phyloP scores from a whole-genome alignment of 1,139 yeast species.

The Geotrichum aggregatum region DNA sequence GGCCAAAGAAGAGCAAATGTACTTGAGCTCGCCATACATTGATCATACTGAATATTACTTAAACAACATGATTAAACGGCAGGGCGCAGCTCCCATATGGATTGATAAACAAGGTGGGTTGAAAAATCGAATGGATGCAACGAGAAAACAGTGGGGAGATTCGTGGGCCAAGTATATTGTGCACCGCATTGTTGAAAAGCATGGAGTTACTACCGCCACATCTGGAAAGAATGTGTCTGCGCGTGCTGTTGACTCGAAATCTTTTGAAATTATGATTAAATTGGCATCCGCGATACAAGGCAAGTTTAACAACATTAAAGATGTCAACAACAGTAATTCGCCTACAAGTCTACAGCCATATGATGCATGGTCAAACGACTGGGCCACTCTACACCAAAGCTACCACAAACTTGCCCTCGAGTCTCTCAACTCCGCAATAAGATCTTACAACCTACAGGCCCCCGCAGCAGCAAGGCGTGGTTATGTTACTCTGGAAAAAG shows the following conservation, averaged over 20 bases:
- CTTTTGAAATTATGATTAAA: too few species aligned
- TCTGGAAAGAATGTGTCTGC: background rate
- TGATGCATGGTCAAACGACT: constrained; percentile 28
- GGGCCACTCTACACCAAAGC: constrained; percentile 41
- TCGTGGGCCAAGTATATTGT: constrained; percentile 23
- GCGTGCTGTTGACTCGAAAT: background rate
- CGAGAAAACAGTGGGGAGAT: constrained; percentile 38
- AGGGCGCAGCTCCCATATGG: constrained; percentile 85
- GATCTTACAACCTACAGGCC: constrained; percentile 76
- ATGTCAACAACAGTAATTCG: too few species aligned
- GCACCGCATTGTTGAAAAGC: constrained; percentile 3
- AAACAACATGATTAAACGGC: constrained; percentile 66
- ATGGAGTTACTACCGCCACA: background rate
- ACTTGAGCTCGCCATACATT: constrained; percentile 44
- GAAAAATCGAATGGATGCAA: constrained; percentile 44
- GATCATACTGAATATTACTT: constrained; percentile 64
- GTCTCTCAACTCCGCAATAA: constrained; percentile 53
- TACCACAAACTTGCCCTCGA: constrained; percentile 48
- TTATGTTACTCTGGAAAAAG: constrained; percentile 53
- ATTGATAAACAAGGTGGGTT: constrained; percentile 70
- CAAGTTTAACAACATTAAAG: too few species aligned
- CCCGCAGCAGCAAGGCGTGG: constrained; percentile 72
- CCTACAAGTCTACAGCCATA: background rate
- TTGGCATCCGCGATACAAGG: too few species aligned
- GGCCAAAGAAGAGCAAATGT: constrained; percentile 36